phyloP scores from a whole-genome alignment of 352 stramenopile genomes.

The Phytophthora pisi region DNA sequence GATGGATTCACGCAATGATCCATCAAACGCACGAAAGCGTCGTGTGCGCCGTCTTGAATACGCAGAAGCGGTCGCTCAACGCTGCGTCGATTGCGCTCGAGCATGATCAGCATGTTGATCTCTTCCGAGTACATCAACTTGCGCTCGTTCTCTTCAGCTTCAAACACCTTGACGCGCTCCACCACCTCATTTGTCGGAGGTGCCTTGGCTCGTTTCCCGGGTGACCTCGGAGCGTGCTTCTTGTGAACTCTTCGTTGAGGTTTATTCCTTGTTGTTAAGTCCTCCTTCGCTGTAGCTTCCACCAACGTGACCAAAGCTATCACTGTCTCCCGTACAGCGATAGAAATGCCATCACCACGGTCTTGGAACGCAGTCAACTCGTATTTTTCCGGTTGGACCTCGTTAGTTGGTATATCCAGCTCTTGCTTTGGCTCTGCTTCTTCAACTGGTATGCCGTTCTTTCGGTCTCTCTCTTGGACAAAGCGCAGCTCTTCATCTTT shows the following conservation, averaged over 20 bases:
- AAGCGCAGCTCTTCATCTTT: constrained; percentile 57
- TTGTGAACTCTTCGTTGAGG: constrained; percentile 22
- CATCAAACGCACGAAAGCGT: constrained; percentile 56
- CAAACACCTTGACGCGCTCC: constrained; percentile 43
- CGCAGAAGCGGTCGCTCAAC: constrained; percentile 54
- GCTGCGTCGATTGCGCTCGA: constrained; percentile 48
- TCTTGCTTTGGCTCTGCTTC: neutral
- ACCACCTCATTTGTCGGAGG: constrained; percentile 12
- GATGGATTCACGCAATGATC: constrained; percentile 57
- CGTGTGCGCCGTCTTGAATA: constrained; percentile 52
- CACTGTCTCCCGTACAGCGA: constrained; percentile 20
- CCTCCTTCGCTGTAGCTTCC: constrained; percentile 18
- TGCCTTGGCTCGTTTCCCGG: constrained; percentile 11
- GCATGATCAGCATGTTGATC: constrained; percentile 46
- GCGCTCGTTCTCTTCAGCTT: constrained; percentile 49
- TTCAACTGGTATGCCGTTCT: constrained; percentile 19
- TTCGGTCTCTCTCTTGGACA: constrained; percentile 15
- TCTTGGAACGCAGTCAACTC: constrained; percentile 6
- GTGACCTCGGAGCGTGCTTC: constrained; percentile 5
- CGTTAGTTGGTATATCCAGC: neutral
- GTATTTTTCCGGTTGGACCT: constrained; percentile 10
- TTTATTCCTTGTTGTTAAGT: constrained; percentile 4
- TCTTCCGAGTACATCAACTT: constrained; percentile 57
- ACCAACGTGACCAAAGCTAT: constrained; percentile 24
- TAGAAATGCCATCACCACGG: neutral